phyloP scores from a whole-genome alignment of 192 early-diverging fungal species.

The Linnemannia schmuckeri region DNA sequence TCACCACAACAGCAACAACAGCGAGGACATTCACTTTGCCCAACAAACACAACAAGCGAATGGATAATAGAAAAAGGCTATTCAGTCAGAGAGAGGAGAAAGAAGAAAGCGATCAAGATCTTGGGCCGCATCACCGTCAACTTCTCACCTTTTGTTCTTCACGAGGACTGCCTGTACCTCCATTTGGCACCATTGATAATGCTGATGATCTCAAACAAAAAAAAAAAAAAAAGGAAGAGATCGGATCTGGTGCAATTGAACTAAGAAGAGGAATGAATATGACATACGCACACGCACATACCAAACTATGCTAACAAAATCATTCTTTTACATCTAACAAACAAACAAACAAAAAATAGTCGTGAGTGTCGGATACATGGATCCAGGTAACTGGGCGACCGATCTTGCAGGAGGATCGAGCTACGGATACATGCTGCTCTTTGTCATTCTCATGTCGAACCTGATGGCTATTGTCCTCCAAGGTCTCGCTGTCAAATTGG shows the following conservation, averaged over 20 bases:
- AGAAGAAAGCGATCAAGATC: too few species aligned
- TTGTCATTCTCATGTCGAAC: constrained; percentile 81
- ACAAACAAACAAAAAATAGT: constrained; percentile 25
- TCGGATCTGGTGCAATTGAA: not conserved
- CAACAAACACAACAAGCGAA: not conserved
- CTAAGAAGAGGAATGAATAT: not conserved
- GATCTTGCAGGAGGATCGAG: constrained; percentile 82
- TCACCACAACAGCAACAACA: not conserved
- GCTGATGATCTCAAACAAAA: not conserved
- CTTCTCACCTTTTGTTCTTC: not conserved
- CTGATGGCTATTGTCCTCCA: constrained; percentile 83
- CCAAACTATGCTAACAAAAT: not conserved
- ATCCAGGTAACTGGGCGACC: constrained; percentile 92
- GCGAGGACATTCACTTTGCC: not conserved
- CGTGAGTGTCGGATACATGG: constrained; percentile 77
- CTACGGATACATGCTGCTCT: constrained; percentile 81
- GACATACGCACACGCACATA: not conserved
- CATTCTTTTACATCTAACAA: not conserved
- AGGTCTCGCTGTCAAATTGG: constrained; percentile 81
- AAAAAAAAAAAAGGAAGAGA: not conserved
- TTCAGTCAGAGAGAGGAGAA: not conserved
- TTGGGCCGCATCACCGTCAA: not conserved
- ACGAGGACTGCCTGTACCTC: not conserved
- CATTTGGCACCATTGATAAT: too few species aligned
- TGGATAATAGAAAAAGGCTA: not conserved